Conservation (phyloP, 805 yeast species). For the Saccharomyces paradoxus region DNA sequence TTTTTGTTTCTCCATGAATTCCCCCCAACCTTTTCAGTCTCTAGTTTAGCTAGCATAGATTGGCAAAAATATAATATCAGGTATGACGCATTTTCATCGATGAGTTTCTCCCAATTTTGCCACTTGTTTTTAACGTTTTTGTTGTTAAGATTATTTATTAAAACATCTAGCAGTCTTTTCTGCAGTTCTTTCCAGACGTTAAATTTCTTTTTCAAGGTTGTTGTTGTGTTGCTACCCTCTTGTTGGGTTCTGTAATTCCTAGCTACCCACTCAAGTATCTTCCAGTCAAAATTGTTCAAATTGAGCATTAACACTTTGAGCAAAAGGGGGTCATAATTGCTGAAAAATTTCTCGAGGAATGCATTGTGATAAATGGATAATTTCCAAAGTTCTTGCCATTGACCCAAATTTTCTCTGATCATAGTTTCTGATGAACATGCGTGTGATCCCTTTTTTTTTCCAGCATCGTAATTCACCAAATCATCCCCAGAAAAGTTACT, state of each 20-base stretch:
- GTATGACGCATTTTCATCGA: slow-evolving; percentile 9
- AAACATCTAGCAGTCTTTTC: slow-evolving; percentile 8
- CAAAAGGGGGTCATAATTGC: slow-evolving; percentile 9
- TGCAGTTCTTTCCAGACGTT: slow-evolving; percentile 12
- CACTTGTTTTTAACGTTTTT: slow-evolving; percentile 10
- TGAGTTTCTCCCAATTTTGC: slow-evolving; percentile 11
- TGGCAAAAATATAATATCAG: slow-evolving; percentile 9
- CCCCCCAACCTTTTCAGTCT: background rate
- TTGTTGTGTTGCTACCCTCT: background rate
- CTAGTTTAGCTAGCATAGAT: slow-evolving; percentile 4
- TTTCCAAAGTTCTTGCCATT: slow-evolving; percentile 16
- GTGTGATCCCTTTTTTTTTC: slow-evolving; percentile 21
- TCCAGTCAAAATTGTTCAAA: slow-evolving; percentile 14
- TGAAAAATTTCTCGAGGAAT: slow-evolving; percentile 10
- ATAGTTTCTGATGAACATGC: slow-evolving; percentile 8
- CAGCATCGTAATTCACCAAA: slow-evolving; percentile 57
- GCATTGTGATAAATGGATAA: slow-evolving; percentile 3
- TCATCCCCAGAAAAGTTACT: slow-evolving; percentile 33
- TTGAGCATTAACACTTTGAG: slow-evolving; percentile 11
- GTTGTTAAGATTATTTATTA: slow-evolving; percentile 8
- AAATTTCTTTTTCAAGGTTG: slow-evolving; percentile 5
- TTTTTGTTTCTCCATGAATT: slow-evolving; percentile 16
- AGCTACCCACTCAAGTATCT: slow-evolving; percentile 11
- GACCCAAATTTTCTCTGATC: slow-evolving; percentile 9
- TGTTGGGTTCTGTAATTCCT: slow-evolving; percentile 2